phyloP scores from a whole-genome alignment of 495 filamentous ascomycete genomes.

The Hypoxylon rickii region DNA sequence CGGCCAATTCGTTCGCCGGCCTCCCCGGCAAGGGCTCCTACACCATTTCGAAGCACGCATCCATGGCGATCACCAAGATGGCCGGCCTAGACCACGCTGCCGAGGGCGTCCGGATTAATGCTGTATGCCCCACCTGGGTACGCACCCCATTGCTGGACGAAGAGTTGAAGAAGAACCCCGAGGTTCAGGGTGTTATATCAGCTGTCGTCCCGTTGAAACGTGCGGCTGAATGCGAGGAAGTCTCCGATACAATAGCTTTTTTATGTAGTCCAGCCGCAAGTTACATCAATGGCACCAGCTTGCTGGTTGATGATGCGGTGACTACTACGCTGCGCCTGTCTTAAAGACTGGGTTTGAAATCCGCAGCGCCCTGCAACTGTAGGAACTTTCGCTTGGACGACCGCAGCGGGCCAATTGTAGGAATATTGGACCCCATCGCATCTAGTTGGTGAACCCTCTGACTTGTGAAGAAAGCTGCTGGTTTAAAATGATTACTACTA shows the following conservation, averaged over 20 bases:
- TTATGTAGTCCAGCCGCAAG: not conserved
- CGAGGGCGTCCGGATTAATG: slow-evolving; percentile 49
- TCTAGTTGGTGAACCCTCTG: no score
- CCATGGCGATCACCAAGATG: slow-evolving; percentile 9
- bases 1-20: not conserved
- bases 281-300: not conserved
- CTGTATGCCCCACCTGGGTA: slow-evolving; percentile 50
- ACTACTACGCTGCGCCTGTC: not conserved
- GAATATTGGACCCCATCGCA: no score
- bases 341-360: no score
- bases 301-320: not conserved
- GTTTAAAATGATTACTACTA: no score
- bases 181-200: slow-evolving; percentile 29
- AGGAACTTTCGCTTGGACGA: no score
- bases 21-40: slow-evolving; percentile 3
- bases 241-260: slow-evolving; percentile 23
- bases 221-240: slow-evolving; percentile 45
- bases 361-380: no score
- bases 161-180: slow-evolving; percentile 13
- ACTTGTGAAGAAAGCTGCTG: no score
- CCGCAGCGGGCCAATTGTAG: no score
- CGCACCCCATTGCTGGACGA: slow-evolving; percentile 46
- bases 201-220: slow-evolving; percentile 38
- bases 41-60: slow-evolving; percentile 14
- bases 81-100: slow-evolving; percentile 40